These are phyloP conservation scores for Aspergillus ibericus DNA, from an alignment of 2,329 filamentous ascomycete species.

Conservation along the genomic window DNA sequence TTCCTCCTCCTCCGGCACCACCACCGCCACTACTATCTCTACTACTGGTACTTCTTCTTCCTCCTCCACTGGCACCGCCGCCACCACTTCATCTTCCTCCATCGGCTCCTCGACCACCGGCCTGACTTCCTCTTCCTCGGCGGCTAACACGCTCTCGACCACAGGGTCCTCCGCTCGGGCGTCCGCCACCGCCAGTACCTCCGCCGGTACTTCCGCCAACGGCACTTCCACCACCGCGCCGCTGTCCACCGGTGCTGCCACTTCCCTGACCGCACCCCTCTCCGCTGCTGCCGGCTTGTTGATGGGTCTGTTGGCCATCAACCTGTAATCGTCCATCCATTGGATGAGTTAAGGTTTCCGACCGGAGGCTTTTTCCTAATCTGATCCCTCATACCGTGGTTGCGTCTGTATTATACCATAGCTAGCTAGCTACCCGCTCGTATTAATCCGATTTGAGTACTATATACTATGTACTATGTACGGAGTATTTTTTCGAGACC, in stretches of 20 bases:
- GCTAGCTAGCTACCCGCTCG: too few species aligned
- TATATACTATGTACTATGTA: too few species aligned
- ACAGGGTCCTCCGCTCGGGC: neutral
- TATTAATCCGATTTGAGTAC: too few species aligned
- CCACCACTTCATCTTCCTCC: neutral
- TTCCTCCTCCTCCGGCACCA: slow-evolving; percentile 11
- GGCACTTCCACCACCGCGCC: neutral
- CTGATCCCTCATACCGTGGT: neutral
- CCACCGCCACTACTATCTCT: slow-evolving; percentile 14
- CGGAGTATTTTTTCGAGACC: too few species aligned
- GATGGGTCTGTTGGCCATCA: slow-evolving; percentile 21
- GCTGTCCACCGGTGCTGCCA: slow-evolving; percentile 9
- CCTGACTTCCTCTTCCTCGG: slow-evolving; percentile 11
- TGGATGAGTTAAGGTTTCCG: too few species aligned
- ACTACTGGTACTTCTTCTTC: slow-evolving; percentile 2
- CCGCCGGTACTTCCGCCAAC: slow-evolving; percentile 7
- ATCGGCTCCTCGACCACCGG: slow-evolving; percentile 3
- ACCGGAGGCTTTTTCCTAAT: too few species aligned
- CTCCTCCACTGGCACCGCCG: slow-evolving; percentile 3
- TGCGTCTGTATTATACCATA: too few species aligned
- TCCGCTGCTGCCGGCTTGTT: slow-evolving; percentile 21
- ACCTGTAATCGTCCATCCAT: neutral
- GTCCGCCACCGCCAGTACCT: slow-evolving; percentile 3
- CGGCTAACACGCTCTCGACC: slow-evolving; percentile 11
- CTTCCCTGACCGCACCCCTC: slow-evolving; percentile 14